Evolutionary conservation across 2,329 filamentous ascomycete genomes (phyloP).

Genomic region (Lachnellula hyalina): DNA sequence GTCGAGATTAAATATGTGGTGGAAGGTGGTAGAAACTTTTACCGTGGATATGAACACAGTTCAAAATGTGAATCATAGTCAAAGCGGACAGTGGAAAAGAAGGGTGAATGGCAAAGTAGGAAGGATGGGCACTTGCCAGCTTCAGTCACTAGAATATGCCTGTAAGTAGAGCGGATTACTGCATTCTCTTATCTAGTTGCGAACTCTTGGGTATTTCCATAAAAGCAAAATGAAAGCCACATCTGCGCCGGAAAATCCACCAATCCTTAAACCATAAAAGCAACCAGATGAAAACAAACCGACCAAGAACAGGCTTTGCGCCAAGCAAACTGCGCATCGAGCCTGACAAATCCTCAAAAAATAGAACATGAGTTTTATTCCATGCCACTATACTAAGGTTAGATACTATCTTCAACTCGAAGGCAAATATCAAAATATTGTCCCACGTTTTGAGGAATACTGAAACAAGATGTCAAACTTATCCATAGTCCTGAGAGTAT

Average conservation of each 20-base stretch:
- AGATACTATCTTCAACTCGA: too few species aligned
- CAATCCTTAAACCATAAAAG: neutral
- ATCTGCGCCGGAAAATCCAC: neutral
- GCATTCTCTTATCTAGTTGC: neutral
- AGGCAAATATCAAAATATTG: neutral
- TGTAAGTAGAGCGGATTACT: neutral
- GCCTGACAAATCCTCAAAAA: neutral
- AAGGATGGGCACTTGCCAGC: neutral
- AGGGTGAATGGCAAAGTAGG: too few species aligned
- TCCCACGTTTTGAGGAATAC: neutral
- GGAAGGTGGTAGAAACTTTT: too few species aligned
- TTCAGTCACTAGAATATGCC: neutral
- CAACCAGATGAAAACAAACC: too few species aligned
- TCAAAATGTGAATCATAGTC: too few species aligned
- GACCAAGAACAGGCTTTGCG: neutral
- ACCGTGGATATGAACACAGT: too few species aligned
- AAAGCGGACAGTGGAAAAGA: too few species aligned
- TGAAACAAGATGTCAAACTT: neutral
- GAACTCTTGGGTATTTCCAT: neutral
- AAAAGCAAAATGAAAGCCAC: neutral
- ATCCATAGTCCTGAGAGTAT: slow-evolving; percentile 5
- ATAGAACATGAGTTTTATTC: neutral
- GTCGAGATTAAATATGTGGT: too few species aligned
- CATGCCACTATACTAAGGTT: neutral
- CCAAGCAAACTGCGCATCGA: neutral